These are phyloP conservation scores for Nadsonia fulvescens DNA, from an alignment of 805 yeast species.

Conservation along the genomic window DNA sequence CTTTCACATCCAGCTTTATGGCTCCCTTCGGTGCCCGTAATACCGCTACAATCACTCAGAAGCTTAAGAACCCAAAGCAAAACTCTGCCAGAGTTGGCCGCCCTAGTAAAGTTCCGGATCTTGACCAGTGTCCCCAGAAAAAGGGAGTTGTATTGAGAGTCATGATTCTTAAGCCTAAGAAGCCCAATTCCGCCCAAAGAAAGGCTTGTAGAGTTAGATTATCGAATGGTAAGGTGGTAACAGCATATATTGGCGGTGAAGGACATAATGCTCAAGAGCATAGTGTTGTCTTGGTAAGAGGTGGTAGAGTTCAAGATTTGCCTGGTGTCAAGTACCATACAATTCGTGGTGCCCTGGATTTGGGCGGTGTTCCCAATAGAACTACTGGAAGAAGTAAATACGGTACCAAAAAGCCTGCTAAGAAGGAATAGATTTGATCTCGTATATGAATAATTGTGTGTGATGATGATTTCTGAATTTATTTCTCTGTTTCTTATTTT, in stretches of 20 bases:
- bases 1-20: too few species aligned
- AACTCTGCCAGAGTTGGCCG: too few species aligned
- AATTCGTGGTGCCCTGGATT: conserved; percentile 83
- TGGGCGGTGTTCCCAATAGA: conserved; percentile 90
- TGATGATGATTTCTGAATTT: neutral
- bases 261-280: conserved; percentile 98
- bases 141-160: conserved; percentile 90
- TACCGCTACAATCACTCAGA: too few species aligned
- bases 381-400: conserved; percentile 78
- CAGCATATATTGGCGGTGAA: conserved; percentile 94
- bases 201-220: conserved; percentile 91
- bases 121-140: conserved; percentile 65
- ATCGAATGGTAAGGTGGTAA: conserved; percentile 71
- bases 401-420: conserved; percentile 53
- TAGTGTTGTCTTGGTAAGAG: conserved; percentile 86
- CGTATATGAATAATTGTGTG: too few species aligned
- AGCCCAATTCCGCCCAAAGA: conserved; percentile 96
- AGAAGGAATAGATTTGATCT: conserved; percentile 9
- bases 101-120: conserved; percentile 48
- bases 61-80: too few species aligned
- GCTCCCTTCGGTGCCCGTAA: too few species aligned
- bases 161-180: conserved; percentile 91
- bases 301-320: conserved; percentile 96
- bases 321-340: conserved; percentile 96
- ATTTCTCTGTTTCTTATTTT: neutral